Base-by-base conservation (phyloP, 1,284 basidiomycete species). In the Lentinula novae-zelandiae region DNA sequence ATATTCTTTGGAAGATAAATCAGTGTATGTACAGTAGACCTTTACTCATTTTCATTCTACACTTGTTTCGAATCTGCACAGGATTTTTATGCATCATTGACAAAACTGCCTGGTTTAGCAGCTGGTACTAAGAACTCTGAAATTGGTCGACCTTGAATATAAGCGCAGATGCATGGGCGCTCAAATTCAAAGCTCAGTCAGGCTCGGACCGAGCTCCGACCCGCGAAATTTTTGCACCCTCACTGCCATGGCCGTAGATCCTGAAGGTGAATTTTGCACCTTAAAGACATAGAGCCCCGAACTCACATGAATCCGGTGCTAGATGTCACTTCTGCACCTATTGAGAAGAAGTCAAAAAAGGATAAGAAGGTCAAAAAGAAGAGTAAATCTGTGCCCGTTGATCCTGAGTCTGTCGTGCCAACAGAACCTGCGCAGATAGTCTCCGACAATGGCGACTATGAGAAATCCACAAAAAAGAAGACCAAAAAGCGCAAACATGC, bases 401-500 rank as follows among this genome's bases (percentile, higher is more conserved):
- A 54, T 36, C 6, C 33, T 13, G 57, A 58, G 34, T 34, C 46
- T 27, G 17, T 57, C 33, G 34, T 42, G 51, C 36, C 31, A 34
- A 53, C 12, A 31, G 42, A 39, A 20, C 39, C 51, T 34, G 54
- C 38, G 20, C 53, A 64, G 49, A 33, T 40, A 20, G 31, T 48
- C 15, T 34, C 53, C 10, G 44, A n/a, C 15, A 22, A 8, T 39
- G 31, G 13, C 9, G n/a, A 31, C 39, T 22, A 40, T 22, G 51
- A 38, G 3, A 53, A 53, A 17, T 3, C 44, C 12, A 33, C 42
- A 5, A 57, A 62, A 58, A 63, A 63, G 60, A 62, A 65, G 34
- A 68, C 64, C 64, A 67, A 66, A 60, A 68, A 68, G 58, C 58
- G 61, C 8, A 67, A 69, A 58, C 57, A 66, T 39, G 61, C 62